phyloP scores from a whole-genome alignment of 805 yeast species.

The Yarrowia deformans region DNA sequence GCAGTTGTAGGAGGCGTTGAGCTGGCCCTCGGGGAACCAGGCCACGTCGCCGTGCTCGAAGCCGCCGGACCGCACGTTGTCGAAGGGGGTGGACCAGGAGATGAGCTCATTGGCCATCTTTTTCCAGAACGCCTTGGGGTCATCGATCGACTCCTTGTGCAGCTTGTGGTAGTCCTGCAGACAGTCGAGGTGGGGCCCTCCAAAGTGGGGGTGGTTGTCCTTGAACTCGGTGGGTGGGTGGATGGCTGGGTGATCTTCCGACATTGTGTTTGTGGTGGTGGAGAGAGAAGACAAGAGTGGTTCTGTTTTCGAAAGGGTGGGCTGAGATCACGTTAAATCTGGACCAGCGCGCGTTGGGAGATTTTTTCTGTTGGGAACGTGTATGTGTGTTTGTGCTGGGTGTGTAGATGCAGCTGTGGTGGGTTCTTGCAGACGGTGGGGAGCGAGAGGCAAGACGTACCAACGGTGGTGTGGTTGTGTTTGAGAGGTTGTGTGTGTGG shows the following conservation, averaged over 20 bases:
- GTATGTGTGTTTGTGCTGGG: conserved; percentile 1
- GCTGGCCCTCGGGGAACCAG: conserved; percentile 93
- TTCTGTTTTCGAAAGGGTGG: too few relatives aligned
- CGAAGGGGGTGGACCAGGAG: conserved; percentile 81
- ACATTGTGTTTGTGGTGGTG: conserved; percentile 12
- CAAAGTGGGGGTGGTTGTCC: conserved; percentile 53
- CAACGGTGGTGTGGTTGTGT: too few relatives aligned
- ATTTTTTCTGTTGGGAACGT: conserved; percentile 18
- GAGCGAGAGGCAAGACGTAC: not conserved
- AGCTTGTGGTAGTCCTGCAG: conserved; percentile 72
- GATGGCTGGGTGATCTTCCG: conserved; percentile 38
- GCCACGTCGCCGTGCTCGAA: conserved; percentile 80
- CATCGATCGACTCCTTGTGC: conserved; percentile 75
- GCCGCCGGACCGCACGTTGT: conserved; percentile 66
- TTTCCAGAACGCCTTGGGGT: conserved; percentile 84
- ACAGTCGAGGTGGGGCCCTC: conserved; percentile 63
- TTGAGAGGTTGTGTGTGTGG: too few relatives aligned
- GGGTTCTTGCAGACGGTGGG: not conserved
- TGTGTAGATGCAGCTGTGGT: not conserved
- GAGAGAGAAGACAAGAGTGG: not conserved
- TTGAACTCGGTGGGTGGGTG: conserved; percentile 46
- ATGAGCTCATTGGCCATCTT: conserved; percentile 74
- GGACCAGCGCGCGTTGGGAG: conserved; percentile 21
- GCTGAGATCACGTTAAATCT: not conserved
- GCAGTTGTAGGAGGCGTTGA: conserved; percentile 92